Evolutionary conservation across 306 rosid species (phyloP).

Genomic region (Luffa acutangula): DNA sequence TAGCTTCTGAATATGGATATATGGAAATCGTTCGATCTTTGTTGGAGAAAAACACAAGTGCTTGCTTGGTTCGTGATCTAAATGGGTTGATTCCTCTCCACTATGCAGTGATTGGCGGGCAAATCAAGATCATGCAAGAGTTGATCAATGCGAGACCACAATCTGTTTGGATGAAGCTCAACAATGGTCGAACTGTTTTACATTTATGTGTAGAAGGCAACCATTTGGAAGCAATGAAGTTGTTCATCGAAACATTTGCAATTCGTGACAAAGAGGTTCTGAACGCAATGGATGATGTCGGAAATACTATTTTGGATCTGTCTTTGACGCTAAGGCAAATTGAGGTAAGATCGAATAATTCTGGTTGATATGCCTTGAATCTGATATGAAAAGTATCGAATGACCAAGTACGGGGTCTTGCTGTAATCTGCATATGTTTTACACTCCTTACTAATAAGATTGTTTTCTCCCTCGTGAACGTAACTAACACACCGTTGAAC

Average conservation of each 20-base stretch:
- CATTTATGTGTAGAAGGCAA: not conserved
- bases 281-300: not conserved
- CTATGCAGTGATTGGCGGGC: not conserved
- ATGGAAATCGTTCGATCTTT: not conserved
- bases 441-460: no score
- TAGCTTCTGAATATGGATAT: not conserved
- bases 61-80: not conserved
- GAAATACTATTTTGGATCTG: not conserved
- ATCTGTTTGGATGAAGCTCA: not conserved
- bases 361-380: no score
- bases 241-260: not conserved
- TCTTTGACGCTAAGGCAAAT: not conserved
- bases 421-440: no score
- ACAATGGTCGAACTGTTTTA: not conserved
- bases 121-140: not conserved
- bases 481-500: no score
- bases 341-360: not conserved
- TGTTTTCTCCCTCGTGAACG: no score
- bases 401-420: no score
- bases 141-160: not conserved
- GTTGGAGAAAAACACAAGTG: not conserved
- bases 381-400: no score
- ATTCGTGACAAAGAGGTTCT: not conserved
- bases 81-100: slow-evolving; percentile 1
- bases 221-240: not conserved